Conservation (phyloP, 257 asterid species). For the Nicotiana knightiana region DNA sequence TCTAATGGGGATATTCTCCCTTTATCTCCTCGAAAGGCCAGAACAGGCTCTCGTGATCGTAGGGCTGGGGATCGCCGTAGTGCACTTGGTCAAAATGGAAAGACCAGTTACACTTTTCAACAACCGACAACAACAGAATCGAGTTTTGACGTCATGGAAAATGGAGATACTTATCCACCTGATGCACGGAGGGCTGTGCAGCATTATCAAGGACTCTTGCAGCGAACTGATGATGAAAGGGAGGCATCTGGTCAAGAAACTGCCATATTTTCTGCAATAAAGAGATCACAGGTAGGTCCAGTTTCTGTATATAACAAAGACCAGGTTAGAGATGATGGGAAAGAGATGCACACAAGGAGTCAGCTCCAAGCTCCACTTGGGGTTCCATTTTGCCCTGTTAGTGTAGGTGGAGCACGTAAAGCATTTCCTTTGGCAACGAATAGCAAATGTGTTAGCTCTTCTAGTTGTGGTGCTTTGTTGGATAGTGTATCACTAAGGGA, state of each 20-base stretch:
- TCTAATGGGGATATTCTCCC: conserved; percentile 61
- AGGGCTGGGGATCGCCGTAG: conserved; percentile 53
- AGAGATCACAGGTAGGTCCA: conserved; percentile 34
- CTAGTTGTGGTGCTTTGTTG: conserved; percentile 45
- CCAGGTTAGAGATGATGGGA: conserved; percentile 33
- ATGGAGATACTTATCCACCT: conserved; percentile 41
- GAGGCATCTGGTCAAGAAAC: conserved; percentile 24
- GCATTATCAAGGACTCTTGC: conserved; percentile 35
- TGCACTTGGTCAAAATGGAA: conserved; percentile 51
- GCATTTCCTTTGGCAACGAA: conserved; percentile 36
- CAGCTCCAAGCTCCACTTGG: conserved; percentile 81
- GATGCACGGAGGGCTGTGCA: conserved; percentile 37
- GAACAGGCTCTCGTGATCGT: conserved; percentile 53
- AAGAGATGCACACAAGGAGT: conserved; percentile 42
- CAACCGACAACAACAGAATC: conserved; percentile 30
- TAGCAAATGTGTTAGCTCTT: conserved; percentile 39
- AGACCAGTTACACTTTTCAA: conserved; percentile 34
- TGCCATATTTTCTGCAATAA: conserved; percentile 26
- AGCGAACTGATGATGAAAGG: conserved; percentile 22
- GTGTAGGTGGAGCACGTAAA: conserved; percentile 66
- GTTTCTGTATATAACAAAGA: conserved; percentile 41
- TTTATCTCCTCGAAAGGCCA: conserved; percentile 57
- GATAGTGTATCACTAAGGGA: conserved; percentile 51
- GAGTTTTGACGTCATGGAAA: conserved; percentile 33
- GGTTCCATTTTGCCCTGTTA: conserved; percentile 55